Evolutionary conservation across 2,329 filamentous ascomycete genomes (phyloP).

Genomic region (Magnaporthiopsis poae): DNA sequence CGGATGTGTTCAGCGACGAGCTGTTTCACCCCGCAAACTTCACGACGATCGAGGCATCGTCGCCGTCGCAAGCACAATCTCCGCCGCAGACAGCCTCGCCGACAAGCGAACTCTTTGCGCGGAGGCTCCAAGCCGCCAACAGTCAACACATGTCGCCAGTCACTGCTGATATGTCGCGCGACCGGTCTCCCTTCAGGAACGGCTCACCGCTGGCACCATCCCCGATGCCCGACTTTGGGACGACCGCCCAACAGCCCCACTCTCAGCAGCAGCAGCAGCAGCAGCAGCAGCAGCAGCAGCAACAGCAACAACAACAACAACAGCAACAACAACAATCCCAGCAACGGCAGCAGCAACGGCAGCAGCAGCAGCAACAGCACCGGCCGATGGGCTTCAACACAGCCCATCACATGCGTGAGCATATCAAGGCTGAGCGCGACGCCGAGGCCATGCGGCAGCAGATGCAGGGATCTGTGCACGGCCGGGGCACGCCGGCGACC

Average conservation of each 20-base stretch:
- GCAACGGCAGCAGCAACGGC: too few relatives aligned
- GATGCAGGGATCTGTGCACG: slow-evolving; percentile 15
- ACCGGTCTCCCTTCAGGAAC: slow-evolving; percentile 72
- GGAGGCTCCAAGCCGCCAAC: slow-evolving; percentile 70
- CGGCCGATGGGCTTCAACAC: slow-evolving; percentile 36
- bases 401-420: slow-evolving; percentile 50
- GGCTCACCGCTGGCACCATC: slow-evolving; percentile 52
- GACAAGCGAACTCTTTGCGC: slow-evolving; percentile 55
- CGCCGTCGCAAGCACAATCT: slow-evolving; percentile 32
- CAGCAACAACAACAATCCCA: too few relatives aligned
- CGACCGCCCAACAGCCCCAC: background rate
- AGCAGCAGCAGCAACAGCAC: background rate
- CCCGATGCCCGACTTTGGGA: slow-evolving; percentile 33
- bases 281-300: background rate
- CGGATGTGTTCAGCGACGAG: slow-evolving; percentile 75
- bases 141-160: slow-evolving; percentile 57
- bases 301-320: slow-evolving; percentile 5
- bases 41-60: slow-evolving; percentile 45
- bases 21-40: slow-evolving; percentile 63
- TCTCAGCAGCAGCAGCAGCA: slow-evolving; percentile 5
- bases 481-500: slow-evolving; percentile 56
- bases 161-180: slow-evolving; percentile 41
- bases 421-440: slow-evolving; percentile 51
- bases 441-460: slow-evolving; percentile 35
- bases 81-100: slow-evolving; percentile 31